Base-by-base conservation (phyloP, 2,329 filamentous ascomycete genomes). In the Aspergillus udagawae region DNA sequence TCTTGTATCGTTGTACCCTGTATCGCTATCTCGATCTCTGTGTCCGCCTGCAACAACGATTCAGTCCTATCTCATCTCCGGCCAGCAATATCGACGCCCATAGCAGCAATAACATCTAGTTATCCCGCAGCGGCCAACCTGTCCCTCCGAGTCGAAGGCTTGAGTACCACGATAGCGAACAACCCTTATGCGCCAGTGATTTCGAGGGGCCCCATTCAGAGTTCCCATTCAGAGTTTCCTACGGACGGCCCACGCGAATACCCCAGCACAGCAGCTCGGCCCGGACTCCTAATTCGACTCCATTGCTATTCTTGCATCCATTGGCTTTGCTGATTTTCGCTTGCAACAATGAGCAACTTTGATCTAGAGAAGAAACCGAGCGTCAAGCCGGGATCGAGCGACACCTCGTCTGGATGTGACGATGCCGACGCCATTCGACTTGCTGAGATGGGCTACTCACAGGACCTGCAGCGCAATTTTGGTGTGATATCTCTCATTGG, bases 401-500 rank as follows among this genome's bases (percentile, higher is more conserved):
- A 57, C 23, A 60, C 53, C 49, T 51, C 51, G n/a, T 63, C 59
- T 21, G 57, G 56, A 27, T 17, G 44, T 6, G 44, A 47, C 5
- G 69, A 73, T 52, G 63, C 66, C 12, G 77, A 80, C 61, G 74
- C 74, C 17, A 59, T 72, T 42, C 77, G 76, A 60, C 70, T 80
- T 17, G 77, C 75, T 1, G 61, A 65, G 53, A 79, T 81, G 77
- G 79, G 79, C 29, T 80, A 81, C 61, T 71, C 67, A 1, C 79
- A 81, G 62, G 76, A 79, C 50, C 51, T 67, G 63, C 55, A 60
- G 55, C 73, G 79, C 32, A 80, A 81, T 56, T 80, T 78, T 66
- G 77, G 74, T 25, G 73, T 81, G 25, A 71, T 77, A 64, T 80
- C 77, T 1, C 71, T 81, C 32, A 70, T 81, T 1, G 79, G 77